phyloP scores from a whole-genome alignment of 2,329 filamentous ascomycete genomes.

The Aspergillus ochraceoroseus region DNA sequence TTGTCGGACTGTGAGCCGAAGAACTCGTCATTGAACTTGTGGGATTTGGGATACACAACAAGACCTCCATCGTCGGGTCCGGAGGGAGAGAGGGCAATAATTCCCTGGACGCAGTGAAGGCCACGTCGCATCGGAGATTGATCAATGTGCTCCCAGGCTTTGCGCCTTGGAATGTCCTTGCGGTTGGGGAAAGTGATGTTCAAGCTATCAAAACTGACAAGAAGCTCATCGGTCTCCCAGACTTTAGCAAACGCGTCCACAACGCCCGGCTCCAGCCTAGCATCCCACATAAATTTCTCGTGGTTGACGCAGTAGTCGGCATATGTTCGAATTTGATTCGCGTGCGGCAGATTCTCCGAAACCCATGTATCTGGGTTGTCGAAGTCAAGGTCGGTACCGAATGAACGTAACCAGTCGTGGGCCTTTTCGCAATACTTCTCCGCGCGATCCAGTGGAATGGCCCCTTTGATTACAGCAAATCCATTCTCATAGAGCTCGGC shows the following conservation, averaged over 20 bases:
- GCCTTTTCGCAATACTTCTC: background rate
- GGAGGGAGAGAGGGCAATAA: slow-evolving; percentile 22
- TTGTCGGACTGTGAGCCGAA: background rate
- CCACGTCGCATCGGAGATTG: slow-evolving; percentile 27
- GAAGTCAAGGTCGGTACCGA: background rate
- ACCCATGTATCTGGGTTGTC: background rate
- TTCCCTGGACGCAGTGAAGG: slow-evolving; percentile 29
- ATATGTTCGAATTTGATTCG: background rate
- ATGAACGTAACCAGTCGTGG: background rate
- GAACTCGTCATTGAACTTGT: background rate
- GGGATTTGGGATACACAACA: slow-evolving; percentile 26
- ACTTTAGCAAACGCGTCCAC: slow-evolving; percentile 36
- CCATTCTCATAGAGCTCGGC: background rate
- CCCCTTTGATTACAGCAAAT: background rate
- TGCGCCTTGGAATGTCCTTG: slow-evolving; percentile 11
- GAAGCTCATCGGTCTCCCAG: slow-evolving; percentile 30
- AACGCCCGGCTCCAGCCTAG: slow-evolving; percentile 6
- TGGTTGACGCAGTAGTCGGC: slow-evolving; percentile 1
- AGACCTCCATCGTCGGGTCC: slow-evolving; percentile 31
- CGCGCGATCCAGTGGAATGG: background rate
- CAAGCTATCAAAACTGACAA: slow-evolving; percentile 27
- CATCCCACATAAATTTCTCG: slow-evolving; percentile 9
- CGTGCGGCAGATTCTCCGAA: background rate
- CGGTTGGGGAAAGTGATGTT: slow-evolving; percentile 42
- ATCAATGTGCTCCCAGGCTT: slow-evolving; percentile 31